These are phyloP conservation scores for Sicyos edulis DNA, from an alignment of 306 rosid species.

Conservation along the genomic window DNA sequence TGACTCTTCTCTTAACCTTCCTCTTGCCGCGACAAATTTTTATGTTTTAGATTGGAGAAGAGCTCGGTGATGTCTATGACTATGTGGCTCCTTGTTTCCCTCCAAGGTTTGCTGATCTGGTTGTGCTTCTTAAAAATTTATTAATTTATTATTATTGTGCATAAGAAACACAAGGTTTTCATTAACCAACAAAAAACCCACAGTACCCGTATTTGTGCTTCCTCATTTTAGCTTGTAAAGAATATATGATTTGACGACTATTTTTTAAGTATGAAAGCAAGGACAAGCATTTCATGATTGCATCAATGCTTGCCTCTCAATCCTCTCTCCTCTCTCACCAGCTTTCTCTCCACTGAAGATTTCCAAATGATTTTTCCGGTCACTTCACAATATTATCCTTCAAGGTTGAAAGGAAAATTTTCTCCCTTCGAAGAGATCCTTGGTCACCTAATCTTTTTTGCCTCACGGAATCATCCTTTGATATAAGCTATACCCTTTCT, in stretches of 20 bases:
- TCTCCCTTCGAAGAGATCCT: too few relatives aligned
- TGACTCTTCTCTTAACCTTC: not conserved
- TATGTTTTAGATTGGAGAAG: constrained; percentile 73
- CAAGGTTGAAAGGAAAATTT: too few relatives aligned
- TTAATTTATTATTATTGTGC: not conserved
- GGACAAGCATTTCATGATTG: too few relatives aligned
- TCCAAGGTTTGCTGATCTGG: constrained; percentile 58
- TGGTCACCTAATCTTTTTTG: too few relatives aligned
- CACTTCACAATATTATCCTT: too few relatives aligned
- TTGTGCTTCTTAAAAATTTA: constrained; percentile 20
- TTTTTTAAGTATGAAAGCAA: too few relatives aligned
- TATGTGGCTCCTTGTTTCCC: constrained; percentile 94
- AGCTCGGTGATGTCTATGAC: constrained; percentile 90
- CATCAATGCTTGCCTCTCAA: too few relatives aligned
- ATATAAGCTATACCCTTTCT: too few relatives aligned
- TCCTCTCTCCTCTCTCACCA: too few relatives aligned
- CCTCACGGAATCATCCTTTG: too few relatives aligned
- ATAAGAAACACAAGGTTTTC: not conserved
- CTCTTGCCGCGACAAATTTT: constrained; percentile 15
- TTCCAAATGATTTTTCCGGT: too few relatives aligned
- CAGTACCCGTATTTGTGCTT: not conserved
- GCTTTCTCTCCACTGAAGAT: too few relatives aligned
- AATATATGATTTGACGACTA: not conserved
- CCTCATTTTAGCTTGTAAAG: constrained; percentile 11
- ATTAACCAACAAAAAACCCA: not conserved